Base-by-base conservation (phyloP, 306 rosid species). In the Cicer pinnatifidum region DNA sequence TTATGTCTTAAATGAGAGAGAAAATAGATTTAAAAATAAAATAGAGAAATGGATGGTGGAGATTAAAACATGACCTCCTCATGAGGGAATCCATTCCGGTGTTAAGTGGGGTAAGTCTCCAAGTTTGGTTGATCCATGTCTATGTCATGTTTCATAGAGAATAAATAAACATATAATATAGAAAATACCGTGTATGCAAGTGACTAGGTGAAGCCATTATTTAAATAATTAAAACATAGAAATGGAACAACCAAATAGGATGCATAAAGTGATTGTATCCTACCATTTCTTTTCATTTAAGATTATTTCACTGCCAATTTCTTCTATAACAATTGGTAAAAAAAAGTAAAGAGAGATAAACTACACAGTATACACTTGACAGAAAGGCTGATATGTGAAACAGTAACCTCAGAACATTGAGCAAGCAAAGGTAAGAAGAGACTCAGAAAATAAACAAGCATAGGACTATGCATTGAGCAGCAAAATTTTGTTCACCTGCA, bases 401-500 rank as follows among this genome's bases (percentile, higher is more conserved):
- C 16, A 63, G 28, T 5, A 60, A 66, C 75, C 69, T 57, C 50
- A 65, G 40, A 65, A 46, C 9, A 70, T 28, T 54, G 68, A 35
- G 38, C 47, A 70, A 16, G 47, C 65, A 70, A 47, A 43, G 17
- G 35, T 19, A 6, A 53, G 68, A 28, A 70, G 38, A 51, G 58
- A 56, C 66, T 11, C 35, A 48, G 64, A 54, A 57, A 51, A 28
- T 13, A 59, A 83, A 38, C 7, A 44, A 59, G 69, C 33, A 75
- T 60, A 33, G 35, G 6, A 56, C 67, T 40, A 35, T 47, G 50
- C 47, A 51, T 13, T 53, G 54, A 69, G 67, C 35, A 66, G 63
- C 44, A 62, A 72, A 35, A 81, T 23, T 58, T 61, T 44, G 67
- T 76, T 80, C 64, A 91, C 99, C 99, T 94, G 97, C 97, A 89